These are phyloP conservation scores for Skeletonema tropicum DNA, from an alignment of 108 stramenopile genomes.

Conservation along the genomic window DNA sequence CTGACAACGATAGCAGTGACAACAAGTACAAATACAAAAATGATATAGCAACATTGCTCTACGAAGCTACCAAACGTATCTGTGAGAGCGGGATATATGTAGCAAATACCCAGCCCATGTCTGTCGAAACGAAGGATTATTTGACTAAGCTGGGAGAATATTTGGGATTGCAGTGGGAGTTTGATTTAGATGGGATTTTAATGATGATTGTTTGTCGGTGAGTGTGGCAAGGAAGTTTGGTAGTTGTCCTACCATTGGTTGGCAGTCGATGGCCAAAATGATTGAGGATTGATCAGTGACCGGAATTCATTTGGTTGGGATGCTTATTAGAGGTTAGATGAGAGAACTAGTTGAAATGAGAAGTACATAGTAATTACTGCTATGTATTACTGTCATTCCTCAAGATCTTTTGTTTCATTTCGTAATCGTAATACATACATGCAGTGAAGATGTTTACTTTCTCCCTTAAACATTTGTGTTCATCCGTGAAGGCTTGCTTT, in stretches of 20 bases:
- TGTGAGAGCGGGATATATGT: conserved; percentile 20
- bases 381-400: no score
- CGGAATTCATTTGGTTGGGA: neutral
- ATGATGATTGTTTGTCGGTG: conserved; percentile 12
- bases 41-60: conserved; percentile 11
- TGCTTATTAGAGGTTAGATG: neutral
- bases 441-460: no score
- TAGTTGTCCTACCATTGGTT: conserved; percentile 12
- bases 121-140: conserved; percentile 10
- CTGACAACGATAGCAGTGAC: neutral
- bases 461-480: no score
- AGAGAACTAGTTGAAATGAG: neutral
- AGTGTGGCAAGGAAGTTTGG: conserved; percentile 26
- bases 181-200: conserved; percentile 31
- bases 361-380: no score
- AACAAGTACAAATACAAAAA: conserved; percentile 3
- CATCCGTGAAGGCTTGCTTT: no score
- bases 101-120: conserved; percentile 10
- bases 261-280: conserved; percentile 12
- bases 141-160: conserved; percentile 14
- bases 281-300: conserved; percentile 5
- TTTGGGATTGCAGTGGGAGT: conserved; percentile 29
- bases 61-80: conserved; percentile 14
- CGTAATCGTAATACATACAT: no score
- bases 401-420: no score